phyloP scores from a whole-genome alignment of 352 stramenopile genomes.

The Phytophthora pseudosyringae region DNA sequence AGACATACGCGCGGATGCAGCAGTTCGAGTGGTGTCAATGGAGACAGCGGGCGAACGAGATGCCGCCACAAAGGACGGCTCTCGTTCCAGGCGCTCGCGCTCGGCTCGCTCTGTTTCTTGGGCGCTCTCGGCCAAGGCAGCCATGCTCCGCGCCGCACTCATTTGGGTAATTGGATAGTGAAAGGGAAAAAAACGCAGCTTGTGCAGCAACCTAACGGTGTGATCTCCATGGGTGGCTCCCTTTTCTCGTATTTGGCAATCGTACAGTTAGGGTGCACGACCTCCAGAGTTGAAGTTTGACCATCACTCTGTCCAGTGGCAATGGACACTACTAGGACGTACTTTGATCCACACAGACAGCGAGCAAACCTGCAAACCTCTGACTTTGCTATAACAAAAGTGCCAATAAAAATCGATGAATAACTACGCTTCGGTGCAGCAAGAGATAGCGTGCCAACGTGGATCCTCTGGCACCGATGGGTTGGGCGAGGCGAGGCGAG shows the following conservation, averaged over 20 bases:
- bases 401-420: slow-evolving; percentile 38
- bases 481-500: slow-evolving; percentile 5
- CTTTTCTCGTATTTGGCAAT: slow-evolving; percentile 20
- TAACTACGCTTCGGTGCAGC: slow-evolving; percentile 32
- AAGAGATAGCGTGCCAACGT: slow-evolving; percentile 37
- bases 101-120: slow-evolving; percentile 34
- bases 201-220: slow-evolving; percentile 6
- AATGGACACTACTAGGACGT: no score
- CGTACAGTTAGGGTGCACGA: slow-evolving; percentile 6
- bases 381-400: slow-evolving; percentile 38
- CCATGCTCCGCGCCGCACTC: slow-evolving; percentile 42
- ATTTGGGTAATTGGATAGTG: slow-evolving; percentile 9
- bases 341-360: background rate
- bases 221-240: slow-evolving; percentile 5
- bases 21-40: background rate
- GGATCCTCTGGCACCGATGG: slow-evolving; percentile 21
- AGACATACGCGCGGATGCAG: background rate
- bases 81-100: slow-evolving; percentile 35
- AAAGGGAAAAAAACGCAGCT: background rate
- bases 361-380: slow-evolving; percentile 17
- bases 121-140: slow-evolving; percentile 38
- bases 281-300: slow-evolving; percentile 29
- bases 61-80: slow-evolving; percentile 29
- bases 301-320: slow-evolving; percentile 13
- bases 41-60: slow-evolving; percentile 14